Base-by-base conservation (phyloP, 1,284 basidiomycete species). In the Rhodofomes roseus region DNA sequence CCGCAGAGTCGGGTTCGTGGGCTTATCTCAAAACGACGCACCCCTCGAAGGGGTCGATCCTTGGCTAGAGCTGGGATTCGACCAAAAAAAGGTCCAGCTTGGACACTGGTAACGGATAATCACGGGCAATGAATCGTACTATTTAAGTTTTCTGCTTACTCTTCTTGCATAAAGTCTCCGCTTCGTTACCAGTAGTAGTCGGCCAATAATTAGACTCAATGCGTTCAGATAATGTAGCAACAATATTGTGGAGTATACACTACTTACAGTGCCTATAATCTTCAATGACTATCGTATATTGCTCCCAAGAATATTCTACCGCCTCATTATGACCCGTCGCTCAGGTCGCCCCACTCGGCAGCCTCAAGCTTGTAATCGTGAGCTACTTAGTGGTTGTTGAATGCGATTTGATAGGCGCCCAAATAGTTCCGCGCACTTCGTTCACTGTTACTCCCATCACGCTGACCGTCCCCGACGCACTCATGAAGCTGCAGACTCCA, bases 31-130 rank as follows among this genome's bases (percentile, higher is more conserved):
- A 5, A 66, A 69, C 23, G 66, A 63, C 3, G 64, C 62, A 4
- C 66, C 68, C 1, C 72, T 76, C 3, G 73, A 76, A 22, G 77
- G 76, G 12, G 79, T 82, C 7, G 81, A 85, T 51, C 72, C 71
- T 8, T 88, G 85, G 85, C 67, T 83, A 4, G 87, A 89, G 62
- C 71, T 85, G 58, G 86, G 86, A 0, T 86, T 87, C 63, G 81
- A 86, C 66, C 76, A 70, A 8, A 57, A 62, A 1, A 59, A 70
- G 54, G 81, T 86, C 16, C 63, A 73, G 1, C 76, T 85, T 8
- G 85, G 85, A 0, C 84, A 86, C 65, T 88, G 86, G 86, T 88
- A 58, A 61, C n/a, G 20, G 23, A 11, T 23, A 44, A 22, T 22
- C 7, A 8, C 6, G 5, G 4, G 4, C 4, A 22, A 7, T 22